phyloP scores from a whole-genome alignment of 2,329 filamentous ascomycete species.

The Teratosphaeria nubilosa region DNA sequence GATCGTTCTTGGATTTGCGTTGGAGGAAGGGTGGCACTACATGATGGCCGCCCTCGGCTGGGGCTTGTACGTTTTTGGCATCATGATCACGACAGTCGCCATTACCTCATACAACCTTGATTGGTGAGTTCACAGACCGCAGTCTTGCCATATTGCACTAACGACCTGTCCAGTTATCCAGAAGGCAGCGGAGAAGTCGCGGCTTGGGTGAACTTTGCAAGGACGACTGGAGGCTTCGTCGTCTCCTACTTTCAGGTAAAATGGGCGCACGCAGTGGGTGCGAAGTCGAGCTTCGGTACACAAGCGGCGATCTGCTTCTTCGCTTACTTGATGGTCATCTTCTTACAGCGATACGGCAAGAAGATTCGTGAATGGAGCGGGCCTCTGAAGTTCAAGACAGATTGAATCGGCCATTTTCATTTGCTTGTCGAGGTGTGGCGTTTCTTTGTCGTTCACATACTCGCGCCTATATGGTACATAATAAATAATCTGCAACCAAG shows the following conservation, averaged over 20 bases:
- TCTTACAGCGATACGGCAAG: conserved; percentile 10
- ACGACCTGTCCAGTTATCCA: conserved; percentile 13
- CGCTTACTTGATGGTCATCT: conserved; percentile 4
- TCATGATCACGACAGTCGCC: conserved; percentile 46
- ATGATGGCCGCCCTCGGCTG: conserved; percentile 40
- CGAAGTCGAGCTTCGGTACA: conserved; percentile 7
- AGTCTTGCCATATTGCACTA: not conserved
- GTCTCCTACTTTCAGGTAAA: conserved; percentile 44
- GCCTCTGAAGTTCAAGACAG: not conserved
- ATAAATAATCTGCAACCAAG: not conserved
- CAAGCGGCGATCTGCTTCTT: conserved; percentile 8
- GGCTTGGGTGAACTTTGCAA: conserved; percentile 42
- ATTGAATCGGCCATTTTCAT: not conserved
- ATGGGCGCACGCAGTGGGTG: conserved; percentile 29
- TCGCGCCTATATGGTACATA: no score
- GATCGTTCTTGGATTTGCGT: conserved; percentile 43
- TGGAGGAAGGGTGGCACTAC: conserved; percentile 42
- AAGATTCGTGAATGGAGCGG: conserved; percentile 7
- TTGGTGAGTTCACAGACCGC: not conserved
- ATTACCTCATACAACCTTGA: conserved; percentile 39
- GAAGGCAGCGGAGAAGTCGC: conserved; percentile 46
- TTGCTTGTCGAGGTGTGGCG: not conserved
- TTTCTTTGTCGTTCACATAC: not conserved
- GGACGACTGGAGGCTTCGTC: conserved; percentile 43
- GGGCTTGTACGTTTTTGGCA: conserved; percentile 47